Base-by-base conservation (phyloP, 2,329 filamentous ascomycete species). In the Chrysosporium queenslandicum region DNA sequence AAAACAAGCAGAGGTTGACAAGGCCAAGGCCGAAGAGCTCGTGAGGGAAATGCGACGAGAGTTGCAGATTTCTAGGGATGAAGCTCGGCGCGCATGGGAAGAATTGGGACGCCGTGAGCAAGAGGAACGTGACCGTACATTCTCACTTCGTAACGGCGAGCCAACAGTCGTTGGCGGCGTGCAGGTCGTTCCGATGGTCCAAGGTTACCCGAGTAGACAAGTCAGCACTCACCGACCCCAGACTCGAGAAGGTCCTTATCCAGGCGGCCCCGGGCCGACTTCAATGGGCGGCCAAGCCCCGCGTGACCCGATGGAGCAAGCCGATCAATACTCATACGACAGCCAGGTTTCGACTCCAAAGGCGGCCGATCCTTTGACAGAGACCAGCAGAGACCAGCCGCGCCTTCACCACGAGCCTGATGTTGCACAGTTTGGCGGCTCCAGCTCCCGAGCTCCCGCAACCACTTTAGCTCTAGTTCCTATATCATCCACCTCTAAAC, bases 51-150 rank as follows among this genome's bases (percentile, higher is more conserved):
- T 95, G 85, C 85, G 86, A 61, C 87, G 92, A 57, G 92, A 98
- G 69, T 76, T 97, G 36, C 80, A 86, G 61, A 98, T 98, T 56
- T 94, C 90, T 36, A 96, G 95, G 64, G 91, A 96, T 60, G 92
- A 98, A 69, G 91, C 92, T 7, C 82, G 91, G 32, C 81, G 92
- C 53, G 92, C 92, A 1, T 98, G 92, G 92, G 92, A 98, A 71
- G 92, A 97, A 68, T 80, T 98, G 1, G 92, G 92, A 21, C 80
- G 91, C 48, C 82, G 89, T 48, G 92, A 97, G 68, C 88, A 96
- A 64, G 87, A 94, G 68, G 91, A 96, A 68, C 82, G 91, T 4
- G 90, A 96, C 58, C 80, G 87, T 42, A 92, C 87, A 1, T 77
- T 81, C 25, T 89, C 87, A n/a, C 74, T 98, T 21, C 83, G 92